Conservation (phyloP, 371 early-diverging fungal species). For the Conidiobolus incongruus region DNA sequence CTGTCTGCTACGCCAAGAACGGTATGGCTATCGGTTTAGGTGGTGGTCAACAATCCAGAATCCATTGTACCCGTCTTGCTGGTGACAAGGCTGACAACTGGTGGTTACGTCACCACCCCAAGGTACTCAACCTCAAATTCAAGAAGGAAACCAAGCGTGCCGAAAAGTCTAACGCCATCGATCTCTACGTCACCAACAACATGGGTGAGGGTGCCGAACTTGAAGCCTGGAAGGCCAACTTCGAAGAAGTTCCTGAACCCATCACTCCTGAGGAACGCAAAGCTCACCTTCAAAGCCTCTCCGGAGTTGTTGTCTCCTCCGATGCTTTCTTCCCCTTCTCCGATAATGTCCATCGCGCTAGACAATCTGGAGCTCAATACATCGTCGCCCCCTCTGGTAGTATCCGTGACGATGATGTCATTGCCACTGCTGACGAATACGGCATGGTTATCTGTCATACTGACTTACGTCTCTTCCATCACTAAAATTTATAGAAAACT, state of each 20-base stretch:
- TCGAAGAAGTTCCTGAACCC: conserved; percentile 50
- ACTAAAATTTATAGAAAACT: no score
- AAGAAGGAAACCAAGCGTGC: conserved; percentile 74
- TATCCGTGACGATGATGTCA: conserved; percentile 67
- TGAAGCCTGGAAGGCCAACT: conserved; percentile 54
- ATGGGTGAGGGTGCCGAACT: conserved; percentile 61
- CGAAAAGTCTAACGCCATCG: conserved; percentile 92
- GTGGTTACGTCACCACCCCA: conserved; percentile 92
- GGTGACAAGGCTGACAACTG: conserved; percentile 96
- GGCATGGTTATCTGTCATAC: conserved; percentile 71
- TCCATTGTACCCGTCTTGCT: conserved; percentile 94
- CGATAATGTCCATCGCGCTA: conserved; percentile 81
- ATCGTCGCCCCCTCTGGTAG: conserved; percentile 82
- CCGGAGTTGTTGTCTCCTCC: conserved; percentile 61
- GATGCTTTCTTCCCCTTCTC: conserved; percentile 98
- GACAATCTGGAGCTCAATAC: conserved; percentile 63
- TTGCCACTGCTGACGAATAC: conserved; percentile 58
- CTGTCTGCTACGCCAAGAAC: conserved; percentile 91
- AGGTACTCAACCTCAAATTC: conserved; percentile 64
- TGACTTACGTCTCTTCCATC: conserved; percentile 82
- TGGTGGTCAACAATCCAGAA: conserved; percentile 94
- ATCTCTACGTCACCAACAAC: conserved; percentile 71
- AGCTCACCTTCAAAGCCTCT: conserved; percentile 43
- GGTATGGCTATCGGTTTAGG: conserved; percentile 96
- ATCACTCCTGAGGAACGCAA: conserved; percentile 59